These are phyloP conservation scores for Nicotiana tomentosiformis DNA, from an alignment of 257 asterid species.

Conservation along the genomic window DNA sequence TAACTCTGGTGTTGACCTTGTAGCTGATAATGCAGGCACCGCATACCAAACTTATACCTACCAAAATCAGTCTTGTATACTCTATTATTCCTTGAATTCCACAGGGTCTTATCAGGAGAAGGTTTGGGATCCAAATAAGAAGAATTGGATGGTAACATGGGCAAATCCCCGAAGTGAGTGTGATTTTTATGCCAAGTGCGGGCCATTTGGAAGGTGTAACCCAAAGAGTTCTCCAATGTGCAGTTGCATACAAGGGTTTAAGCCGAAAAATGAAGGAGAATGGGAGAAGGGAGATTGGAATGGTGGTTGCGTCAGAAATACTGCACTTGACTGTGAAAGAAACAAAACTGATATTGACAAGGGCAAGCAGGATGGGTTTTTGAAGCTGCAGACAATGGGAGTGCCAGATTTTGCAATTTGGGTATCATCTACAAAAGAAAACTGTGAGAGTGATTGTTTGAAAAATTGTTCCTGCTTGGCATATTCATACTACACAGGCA, in stretches of 20 bases:
- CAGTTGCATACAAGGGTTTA: slow-evolving; percentile 47
- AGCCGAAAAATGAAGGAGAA: slow-evolving; percentile 29
- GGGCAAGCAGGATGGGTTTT: slow-evolving; percentile 33
- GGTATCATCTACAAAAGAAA: slow-evolving; percentile 8
- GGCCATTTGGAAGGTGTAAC: slow-evolving; percentile 49
- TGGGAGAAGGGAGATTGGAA: slow-evolving; percentile 53
- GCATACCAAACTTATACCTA: background rate
- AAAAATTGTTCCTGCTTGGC: slow-evolving; percentile 21
- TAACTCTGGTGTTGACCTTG: background rate
- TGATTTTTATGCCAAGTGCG: slow-evolving; percentile 32
- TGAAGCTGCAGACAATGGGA: slow-evolving; percentile 27
- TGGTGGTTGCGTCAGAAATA: slow-evolving; percentile 46
- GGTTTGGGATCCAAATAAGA: background rate
- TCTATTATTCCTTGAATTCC: slow-evolving; percentile 12
- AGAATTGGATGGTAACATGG: slow-evolving; percentile 11
- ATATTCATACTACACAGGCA: slow-evolving; percentile 11
- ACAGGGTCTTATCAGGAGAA: slow-evolving; percentile 7
- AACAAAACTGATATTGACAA: slow-evolving; percentile 2
- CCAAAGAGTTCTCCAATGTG: slow-evolving; percentile 33
- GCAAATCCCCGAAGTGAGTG: background rate
- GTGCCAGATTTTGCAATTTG: slow-evolving; percentile 34
- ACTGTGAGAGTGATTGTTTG: slow-evolving; percentile 39
- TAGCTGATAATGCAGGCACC: background rate
- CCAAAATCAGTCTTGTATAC: background rate
- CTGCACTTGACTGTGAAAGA: slow-evolving; percentile 30